Evolutionary conservation across 2,329 filamentous ascomycete genomes (phyloP).

Genomic region (Xylariaceae sp.): DNA sequence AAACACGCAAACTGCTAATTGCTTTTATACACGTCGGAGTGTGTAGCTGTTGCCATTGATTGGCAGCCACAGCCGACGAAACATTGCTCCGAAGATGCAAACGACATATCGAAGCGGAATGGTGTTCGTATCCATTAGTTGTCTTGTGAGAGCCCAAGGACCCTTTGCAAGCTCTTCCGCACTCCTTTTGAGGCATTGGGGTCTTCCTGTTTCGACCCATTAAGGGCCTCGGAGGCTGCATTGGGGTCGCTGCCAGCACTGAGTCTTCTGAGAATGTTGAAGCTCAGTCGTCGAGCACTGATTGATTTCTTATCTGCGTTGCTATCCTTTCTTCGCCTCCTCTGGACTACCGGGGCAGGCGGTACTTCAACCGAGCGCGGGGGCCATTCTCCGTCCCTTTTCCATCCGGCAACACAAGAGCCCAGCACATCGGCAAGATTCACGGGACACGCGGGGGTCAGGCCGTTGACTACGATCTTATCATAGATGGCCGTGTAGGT

Average conservation of each 20-base stretch:
- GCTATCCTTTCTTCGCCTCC: slow-evolving; percentile 37
- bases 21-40: slow-evolving; percentile 4
- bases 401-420: slow-evolving; percentile 85
- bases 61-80: neutral
- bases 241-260: slow-evolving; percentile 24
- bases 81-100: slow-evolving; percentile 2
- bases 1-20: neutral
- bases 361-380: slow-evolving; percentile 50
- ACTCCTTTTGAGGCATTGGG: slow-evolving; percentile 26
- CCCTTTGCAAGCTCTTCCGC: slow-evolving; percentile 33
- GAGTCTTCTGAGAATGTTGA: slow-evolving; percentile 40
- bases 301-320: slow-evolving; percentile 26
- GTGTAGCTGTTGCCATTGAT: slow-evolving; percentile 8
- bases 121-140: slow-evolving; percentile 6
- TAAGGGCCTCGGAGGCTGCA: slow-evolving; percentile 9
- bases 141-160: slow-evolving; percentile 33
- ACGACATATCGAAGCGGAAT: neutral
- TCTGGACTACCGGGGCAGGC: slow-evolving; percentile 36
- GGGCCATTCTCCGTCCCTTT: slow-evolving; percentile 89
- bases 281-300: slow-evolving; percentile 41
- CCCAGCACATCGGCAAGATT: slow-evolving; percentile 77
- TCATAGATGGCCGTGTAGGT: slow-evolving; percentile 81
- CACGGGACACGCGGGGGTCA: slow-evolving; percentile 81
- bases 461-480: slow-evolving; percentile 74
- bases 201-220: slow-evolving; percentile 19